phyloP scores from a whole-genome alignment of 352 stramenopile species.

The Pythium sukuiense region DNA sequence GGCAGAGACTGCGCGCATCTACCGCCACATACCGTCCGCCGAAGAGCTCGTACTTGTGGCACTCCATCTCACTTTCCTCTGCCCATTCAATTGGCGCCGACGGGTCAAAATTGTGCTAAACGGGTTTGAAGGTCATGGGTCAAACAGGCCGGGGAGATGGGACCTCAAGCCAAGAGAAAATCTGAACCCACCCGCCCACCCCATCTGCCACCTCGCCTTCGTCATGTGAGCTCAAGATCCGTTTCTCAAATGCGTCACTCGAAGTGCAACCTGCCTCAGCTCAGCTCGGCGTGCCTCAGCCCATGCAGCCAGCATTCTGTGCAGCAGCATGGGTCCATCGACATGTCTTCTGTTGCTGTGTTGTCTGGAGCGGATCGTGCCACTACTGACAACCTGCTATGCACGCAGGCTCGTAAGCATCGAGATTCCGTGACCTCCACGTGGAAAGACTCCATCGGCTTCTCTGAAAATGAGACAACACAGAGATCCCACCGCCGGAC shows the following conservation, averaged over 20 bases:
- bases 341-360: background rate
- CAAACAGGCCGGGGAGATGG: background rate
- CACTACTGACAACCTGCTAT: background rate
- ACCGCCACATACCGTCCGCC: conserved; percentile 41
- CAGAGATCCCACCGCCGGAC: background rate
- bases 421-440: background rate
- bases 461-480: background rate
- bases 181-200: background rate
- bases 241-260: background rate
- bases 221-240: conserved; percentile 6
- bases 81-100: conserved; percentile 16
- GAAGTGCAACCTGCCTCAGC: conserved; percentile 5
- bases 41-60: conserved; percentile 69
- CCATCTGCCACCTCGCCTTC: conserved; percentile 6
- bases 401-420: background rate
- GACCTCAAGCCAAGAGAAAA: background rate
- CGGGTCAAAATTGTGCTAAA: background rate
- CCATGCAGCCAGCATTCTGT: conserved; percentile 1
- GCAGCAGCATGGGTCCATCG: background rate
- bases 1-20: background rate
- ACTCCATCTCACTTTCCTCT: conserved; percentile 44
- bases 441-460: background rate
- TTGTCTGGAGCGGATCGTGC: background rate
- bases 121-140: background rate
- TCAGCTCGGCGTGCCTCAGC: background rate